Evolutionary conservation across 176 grass and related monocot species (phyloP).

Genomic region (Microstegium vimineum): DNA sequence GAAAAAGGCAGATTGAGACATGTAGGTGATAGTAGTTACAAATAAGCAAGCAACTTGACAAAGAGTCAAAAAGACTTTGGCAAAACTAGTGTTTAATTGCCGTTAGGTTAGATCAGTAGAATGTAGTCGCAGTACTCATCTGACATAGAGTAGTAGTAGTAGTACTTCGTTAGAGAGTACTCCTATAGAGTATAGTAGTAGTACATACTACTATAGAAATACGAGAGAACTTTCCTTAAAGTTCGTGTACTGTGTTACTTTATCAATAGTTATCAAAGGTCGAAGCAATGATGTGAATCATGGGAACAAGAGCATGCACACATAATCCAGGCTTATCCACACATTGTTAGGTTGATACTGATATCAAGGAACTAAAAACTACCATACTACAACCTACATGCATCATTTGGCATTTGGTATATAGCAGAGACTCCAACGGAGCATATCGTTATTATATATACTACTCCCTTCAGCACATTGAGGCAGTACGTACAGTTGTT

Average conservation of each 20-base stretch:
- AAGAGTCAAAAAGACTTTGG: background rate
- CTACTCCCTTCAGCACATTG: background rate
- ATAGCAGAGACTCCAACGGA: background rate
- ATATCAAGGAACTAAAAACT: background rate
- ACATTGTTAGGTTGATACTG: conserved; percentile 16
- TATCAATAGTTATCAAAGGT: background rate
- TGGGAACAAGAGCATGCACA: conserved; percentile 17
- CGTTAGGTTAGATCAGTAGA: background rate
- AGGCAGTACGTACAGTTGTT: background rate
- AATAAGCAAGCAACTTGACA: background rate
- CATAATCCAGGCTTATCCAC: conserved; percentile 1
- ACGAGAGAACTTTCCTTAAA: background rate
- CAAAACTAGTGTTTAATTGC: background rate
- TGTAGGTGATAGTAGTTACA: background rate
- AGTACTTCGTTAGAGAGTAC: background rate
- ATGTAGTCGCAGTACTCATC: background rate
- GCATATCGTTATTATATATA: too few relatives aligned
- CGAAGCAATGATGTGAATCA: conserved; percentile 25
- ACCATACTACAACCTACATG: background rate
- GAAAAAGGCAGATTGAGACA: conserved; percentile 1
- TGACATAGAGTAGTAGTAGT: background rate
- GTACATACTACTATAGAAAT: background rate
- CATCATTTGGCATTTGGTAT: background rate
- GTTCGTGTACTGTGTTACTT: background rate
- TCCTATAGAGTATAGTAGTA: background rate